Evolutionary conservation across 2,329 filamentous ascomycete genomes (phyloP), one percentile per base, ranked within the genome.

Genomic region (Colletotrichum brevisporum): DNA sequence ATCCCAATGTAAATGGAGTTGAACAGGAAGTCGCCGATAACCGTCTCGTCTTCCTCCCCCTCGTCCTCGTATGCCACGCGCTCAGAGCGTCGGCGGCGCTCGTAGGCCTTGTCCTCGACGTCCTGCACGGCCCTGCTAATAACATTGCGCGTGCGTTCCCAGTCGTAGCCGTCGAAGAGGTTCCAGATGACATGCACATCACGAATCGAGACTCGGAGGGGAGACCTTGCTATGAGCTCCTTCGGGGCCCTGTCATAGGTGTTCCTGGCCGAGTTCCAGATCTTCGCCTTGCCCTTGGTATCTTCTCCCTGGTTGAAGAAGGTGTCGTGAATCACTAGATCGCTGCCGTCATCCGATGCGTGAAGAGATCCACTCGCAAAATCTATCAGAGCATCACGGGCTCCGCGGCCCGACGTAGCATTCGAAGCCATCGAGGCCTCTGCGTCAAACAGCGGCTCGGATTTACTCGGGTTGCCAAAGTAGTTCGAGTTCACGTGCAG

Each of bases 1-100:
- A 99, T 93, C 15, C 93, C 94, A 74, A 99, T 98, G 82, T 98
- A 99, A 63, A 99, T 97, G 0, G 96, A 99, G 78, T 99, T 98
- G 86, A 99, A 99, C 16, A 99, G 85, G 74, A 97, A 97, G 78
- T 99, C 97, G 6, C 94, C 94, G 79, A 98, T 97, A 6, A 92
- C 93, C 13, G 90, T 93, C 79, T 95, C 93, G 51, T 95, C 92
- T 56, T 97, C 93, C 24, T 92, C 88, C 26, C 95, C 90, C 43
- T 90, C 91, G 61, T 91, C 92, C 75, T 79, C 88, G 77, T 81
- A 76, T 62, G 87, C 84, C 9, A 86, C 83, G 61, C 87, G 84
- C 6, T 87, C 85, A 52, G 83, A 80, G 50, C 88, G 85, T 26
- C 88, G 83, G 67, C 90, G 89, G 64, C 92, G 90, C 77, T 98